Evolutionary conservation across 257 asterid genomes (phyloP).

Genomic region (Solanum megistacrolobum): DNA sequence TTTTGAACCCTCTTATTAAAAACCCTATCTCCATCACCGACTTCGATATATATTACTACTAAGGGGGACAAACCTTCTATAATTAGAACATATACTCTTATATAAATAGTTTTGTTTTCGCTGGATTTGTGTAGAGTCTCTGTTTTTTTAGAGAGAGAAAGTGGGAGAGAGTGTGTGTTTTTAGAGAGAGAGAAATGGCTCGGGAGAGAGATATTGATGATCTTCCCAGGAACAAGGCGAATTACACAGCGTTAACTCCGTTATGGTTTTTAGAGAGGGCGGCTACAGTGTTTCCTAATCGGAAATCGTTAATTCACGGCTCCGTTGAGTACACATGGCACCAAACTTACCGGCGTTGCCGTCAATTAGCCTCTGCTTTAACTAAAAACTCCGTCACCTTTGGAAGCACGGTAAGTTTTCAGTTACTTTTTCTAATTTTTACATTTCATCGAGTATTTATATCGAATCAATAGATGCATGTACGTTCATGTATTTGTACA

Average conservation of each 20-base stretch:
- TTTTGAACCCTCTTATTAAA: no score
- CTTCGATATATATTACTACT: no score
- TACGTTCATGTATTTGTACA: neutral
- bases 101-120: neutral
- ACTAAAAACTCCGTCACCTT: slow-evolving; percentile 40
- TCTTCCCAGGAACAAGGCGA: slow-evolving; percentile 73
- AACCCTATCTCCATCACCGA: no score
- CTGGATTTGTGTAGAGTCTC: neutral
- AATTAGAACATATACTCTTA: neutral
- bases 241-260: slow-evolving; percentile 76
- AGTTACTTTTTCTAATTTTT: no score
- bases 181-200: neutral
- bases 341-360: slow-evolving; percentile 82
- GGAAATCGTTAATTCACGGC: slow-evolving; percentile 67
- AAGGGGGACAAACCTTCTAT: neutral
- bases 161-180: neutral
- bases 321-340: slow-evolving; percentile 64
- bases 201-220: slow-evolving; percentile 71
- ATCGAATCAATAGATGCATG: neutral
- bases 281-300: slow-evolving; percentile 64
- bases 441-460: neutral
- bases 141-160: neutral
- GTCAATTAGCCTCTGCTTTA: slow-evolving; percentile 89
- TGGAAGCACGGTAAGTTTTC: slow-evolving; percentile 55
- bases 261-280: slow-evolving; percentile 76